Conservation (phyloP, 208 protist species). For the Novymonas esmeraldas region DNA sequence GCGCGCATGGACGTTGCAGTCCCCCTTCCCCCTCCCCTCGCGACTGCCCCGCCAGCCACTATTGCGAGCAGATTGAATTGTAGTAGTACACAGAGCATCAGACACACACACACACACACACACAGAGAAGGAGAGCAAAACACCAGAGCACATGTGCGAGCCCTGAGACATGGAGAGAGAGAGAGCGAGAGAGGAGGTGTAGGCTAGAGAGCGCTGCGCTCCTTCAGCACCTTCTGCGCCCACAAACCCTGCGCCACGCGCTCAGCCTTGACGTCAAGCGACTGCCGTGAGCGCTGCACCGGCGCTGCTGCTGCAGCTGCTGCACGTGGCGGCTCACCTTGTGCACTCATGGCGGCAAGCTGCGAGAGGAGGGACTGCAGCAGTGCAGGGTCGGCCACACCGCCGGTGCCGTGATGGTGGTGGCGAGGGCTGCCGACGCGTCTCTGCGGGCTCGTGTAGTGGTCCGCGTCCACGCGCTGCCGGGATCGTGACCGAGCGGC, state of each 20-base stretch:
- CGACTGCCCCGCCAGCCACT: no score
- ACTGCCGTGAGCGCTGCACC: neutral
- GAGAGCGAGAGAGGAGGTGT: no score
- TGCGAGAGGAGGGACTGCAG: conserved; percentile 16
- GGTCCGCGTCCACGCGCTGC: neutral
- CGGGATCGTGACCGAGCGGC: neutral
- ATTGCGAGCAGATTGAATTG: no score
- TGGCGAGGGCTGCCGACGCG: neutral
- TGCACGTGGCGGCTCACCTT: neutral
- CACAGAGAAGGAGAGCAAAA: no score
- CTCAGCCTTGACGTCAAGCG: conserved; percentile 11
- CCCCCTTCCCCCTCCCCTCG: no score
- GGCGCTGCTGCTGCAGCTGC: neutral
- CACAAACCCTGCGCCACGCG: conserved; percentile 65
- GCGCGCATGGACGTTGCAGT: no score
- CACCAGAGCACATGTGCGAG: no score
- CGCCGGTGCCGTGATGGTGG: neutral
- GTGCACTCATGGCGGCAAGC: conserved; percentile 1
- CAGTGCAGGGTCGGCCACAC: conserved; percentile 3
- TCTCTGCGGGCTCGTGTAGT: neutral
- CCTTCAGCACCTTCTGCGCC: conserved; percentile 58
- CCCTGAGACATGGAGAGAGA: no score
- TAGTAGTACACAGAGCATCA: no score
- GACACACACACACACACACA: no score
- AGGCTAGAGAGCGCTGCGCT: conserved; percentile 27